Evolutionary conservation across 2,329 filamentous ascomycete species (phyloP), one percentile per base, ranked within the genome.

Genomic region (Trichophyton simii): DNA sequence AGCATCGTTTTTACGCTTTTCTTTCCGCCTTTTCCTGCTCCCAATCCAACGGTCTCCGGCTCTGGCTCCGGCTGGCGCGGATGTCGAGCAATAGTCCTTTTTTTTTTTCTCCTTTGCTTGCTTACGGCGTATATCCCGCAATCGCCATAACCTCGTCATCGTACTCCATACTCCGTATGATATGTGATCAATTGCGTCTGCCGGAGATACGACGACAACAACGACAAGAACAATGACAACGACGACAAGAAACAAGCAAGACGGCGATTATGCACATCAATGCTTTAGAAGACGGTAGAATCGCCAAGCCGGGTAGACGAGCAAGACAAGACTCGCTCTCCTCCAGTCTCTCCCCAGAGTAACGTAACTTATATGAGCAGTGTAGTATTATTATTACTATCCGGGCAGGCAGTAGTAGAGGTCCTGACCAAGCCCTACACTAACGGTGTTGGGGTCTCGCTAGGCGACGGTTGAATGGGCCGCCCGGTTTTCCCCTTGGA

Each of bases 261-360:
- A 38, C 3, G 13, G 34, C 34, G 41, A 44, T 44, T 20, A 44
- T 44, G 41, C 41, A 44, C 41, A 44, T 44, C 41, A 48, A 18
- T 20, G 44, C 44, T 20, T 48, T 25, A 34, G 50, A 54, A 54
- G 28, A 2, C 18, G 9, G 22, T 54, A 22, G 50, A 54, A 54
- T 34, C 50, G 50, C 50, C 50, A 54, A 54, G 50, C 50, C 50
- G 50, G 50, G 50, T 54, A 54, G 50, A 34, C 50, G 50, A 54
- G 50, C 50, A 54, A 54, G 50, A 54, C 50, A 54, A 54, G 50
- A 54, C 50, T 18, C n/a, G 41, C 11, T n/a, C 41, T 44, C 41
- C 15, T 18, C 41, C 41, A n/a, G 18, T 42, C 11, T 42, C 15
- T n/a, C 41, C 41, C 1, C 22, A 22, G 22, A 22, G 22, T 22